Conservation (phyloP, 2,329 filamentous ascomycete genomes). For the Apiospora kogelbergensis region DNA sequence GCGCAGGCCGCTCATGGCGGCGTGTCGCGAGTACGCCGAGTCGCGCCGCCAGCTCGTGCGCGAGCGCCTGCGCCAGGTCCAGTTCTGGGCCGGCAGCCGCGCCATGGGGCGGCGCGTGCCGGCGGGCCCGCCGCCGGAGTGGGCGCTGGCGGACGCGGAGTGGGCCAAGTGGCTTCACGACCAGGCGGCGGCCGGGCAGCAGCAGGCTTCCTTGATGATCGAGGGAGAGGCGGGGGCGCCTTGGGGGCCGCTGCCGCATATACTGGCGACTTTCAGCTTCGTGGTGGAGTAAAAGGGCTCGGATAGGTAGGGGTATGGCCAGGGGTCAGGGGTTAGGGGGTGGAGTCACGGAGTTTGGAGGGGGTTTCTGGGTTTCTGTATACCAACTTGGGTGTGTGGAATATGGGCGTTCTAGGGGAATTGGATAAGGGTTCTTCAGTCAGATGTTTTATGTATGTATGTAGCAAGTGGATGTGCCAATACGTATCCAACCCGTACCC, state of each 20-base stretch:
- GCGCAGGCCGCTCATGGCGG: conserved; percentile 16
- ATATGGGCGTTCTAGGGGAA: no score
- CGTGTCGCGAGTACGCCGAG: conserved; percentile 26
- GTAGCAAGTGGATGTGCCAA: no score
- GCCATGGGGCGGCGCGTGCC: conserved; percentile 21
- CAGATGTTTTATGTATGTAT: no score
- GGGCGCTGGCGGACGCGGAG: conserved; percentile 23
- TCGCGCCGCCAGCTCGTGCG: conserved; percentile 24
- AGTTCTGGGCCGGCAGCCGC: conserved; percentile 20
- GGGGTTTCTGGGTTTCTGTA: no score
- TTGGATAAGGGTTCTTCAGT: no score
- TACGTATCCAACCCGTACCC: no score
- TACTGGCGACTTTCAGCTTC: neutral
- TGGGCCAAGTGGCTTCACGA: conserved; percentile 28
- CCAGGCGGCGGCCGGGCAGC: conserved; percentile 17
- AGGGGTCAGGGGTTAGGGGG: neutral
- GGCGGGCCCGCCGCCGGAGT: conserved; percentile 22
- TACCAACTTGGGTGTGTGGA: no score
- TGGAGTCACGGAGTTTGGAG: neutral
- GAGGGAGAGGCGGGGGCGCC: neutral
- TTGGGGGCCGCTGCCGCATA: conserved; percentile 3
- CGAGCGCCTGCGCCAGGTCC: conserved; percentile 25
- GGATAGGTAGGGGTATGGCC: no score
- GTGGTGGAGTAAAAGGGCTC: neutral
- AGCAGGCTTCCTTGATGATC: neutral